Evolutionary conservation across 805 yeast genomes (phyloP).

Genomic region (Hanseniaspora meyeri): DNA sequence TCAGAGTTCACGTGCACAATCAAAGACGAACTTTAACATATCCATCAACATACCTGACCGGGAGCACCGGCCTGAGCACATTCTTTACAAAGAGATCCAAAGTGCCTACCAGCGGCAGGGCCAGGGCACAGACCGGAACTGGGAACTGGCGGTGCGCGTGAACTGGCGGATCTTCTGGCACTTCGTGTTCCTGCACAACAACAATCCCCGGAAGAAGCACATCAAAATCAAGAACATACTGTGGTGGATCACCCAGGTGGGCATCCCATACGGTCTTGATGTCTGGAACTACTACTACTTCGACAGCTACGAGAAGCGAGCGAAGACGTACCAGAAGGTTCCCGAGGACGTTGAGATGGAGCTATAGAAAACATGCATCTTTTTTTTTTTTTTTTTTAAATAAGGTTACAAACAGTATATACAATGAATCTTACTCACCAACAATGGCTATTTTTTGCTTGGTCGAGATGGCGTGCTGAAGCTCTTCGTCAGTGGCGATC

Average conservation of each 20-base stretch:
- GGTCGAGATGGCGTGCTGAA: slow-evolving; percentile 26
- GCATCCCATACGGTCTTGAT: not conserved
- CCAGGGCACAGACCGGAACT: not conserved
- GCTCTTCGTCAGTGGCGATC: slow-evolving; percentile 27
- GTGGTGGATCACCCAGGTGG: not conserved
- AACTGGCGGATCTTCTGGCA: slow-evolving; percentile 2
- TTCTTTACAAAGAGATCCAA: not conserved
- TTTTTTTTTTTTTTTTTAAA: not conserved
- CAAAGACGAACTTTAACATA: not conserved
- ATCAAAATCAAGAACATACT: not conserved
- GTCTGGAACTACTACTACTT: not conserved
- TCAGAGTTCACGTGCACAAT: not conserved
- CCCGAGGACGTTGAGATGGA: slow-evolving; percentile 10
- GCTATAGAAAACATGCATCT: not conserved
- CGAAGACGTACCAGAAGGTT: not conserved
- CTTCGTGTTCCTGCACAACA: not conserved
- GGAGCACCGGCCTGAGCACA: not conserved
- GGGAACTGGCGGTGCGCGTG: not conserved
- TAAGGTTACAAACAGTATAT: not conserved
- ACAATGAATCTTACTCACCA: slow-evolving; percentile 15
- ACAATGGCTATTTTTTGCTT: slow-evolving; percentile 30
- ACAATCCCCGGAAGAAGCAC: not conserved
- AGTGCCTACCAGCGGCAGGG: not conserved
- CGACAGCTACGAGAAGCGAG: slow-evolving; percentile 2
- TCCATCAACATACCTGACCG: slow-evolving; percentile 4